Evolutionary conservation across 306 rosid species (phyloP).

Genomic region (Biancaea sappan): DNA sequence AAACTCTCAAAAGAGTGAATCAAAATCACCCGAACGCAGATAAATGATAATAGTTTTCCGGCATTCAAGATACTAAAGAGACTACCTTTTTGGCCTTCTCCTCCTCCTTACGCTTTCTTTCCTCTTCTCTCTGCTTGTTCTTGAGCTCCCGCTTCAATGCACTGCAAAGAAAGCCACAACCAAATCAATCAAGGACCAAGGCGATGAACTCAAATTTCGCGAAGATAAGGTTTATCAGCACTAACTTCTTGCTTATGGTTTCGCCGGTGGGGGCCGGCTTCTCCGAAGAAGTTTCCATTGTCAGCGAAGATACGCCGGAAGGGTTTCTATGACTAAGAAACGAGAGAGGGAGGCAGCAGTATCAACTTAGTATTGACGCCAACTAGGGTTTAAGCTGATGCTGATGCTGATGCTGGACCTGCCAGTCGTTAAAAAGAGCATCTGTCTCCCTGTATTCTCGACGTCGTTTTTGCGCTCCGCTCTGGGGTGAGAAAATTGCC

Average conservation of each 20-base stretch:
- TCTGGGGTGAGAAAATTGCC: no score
- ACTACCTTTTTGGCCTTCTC: constrained; percentile 73
- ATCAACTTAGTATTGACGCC: background rate
- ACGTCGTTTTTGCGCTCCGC: background rate
- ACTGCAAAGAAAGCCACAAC: constrained; percentile 40
- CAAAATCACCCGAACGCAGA: background rate
- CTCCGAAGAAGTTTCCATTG: constrained; percentile 22
- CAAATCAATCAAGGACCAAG: background rate
- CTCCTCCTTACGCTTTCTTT: constrained; percentile 72
- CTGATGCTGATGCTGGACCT: no score
- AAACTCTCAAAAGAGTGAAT: background rate
- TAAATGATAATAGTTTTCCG: background rate
- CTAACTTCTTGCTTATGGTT: constrained; percentile 47
- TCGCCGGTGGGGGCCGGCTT: constrained; percentile 23
- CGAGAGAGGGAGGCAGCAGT: background rate
- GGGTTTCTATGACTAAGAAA: background rate
- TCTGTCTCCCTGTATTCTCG: background rate
- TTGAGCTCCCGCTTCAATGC: constrained; percentile 76
- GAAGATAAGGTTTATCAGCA: background rate
- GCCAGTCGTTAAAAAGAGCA: no score
- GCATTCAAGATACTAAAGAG: background rate
- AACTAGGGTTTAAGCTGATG: background rate
- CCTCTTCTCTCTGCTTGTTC: constrained; percentile 75
- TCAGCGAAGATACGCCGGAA: background rate
- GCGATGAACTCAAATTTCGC: background rate